phyloP scores from a whole-genome alignment of 2,329 filamentous ascomycete species.

The Colletotrichum melonis region DNA sequence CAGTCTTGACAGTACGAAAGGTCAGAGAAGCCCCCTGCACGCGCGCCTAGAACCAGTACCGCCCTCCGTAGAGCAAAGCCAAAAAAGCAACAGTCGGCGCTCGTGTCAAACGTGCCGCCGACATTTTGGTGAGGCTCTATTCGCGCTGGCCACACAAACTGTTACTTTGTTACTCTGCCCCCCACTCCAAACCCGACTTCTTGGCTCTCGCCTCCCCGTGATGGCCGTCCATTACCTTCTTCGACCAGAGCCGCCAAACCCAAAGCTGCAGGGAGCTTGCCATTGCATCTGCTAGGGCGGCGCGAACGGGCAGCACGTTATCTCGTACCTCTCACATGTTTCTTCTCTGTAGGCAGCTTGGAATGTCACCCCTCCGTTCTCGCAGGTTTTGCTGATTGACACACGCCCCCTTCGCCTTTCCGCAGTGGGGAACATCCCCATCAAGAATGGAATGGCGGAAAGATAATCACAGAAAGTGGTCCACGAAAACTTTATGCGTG shows the following conservation, averaged over 20 bases:
- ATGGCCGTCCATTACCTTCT: background rate
- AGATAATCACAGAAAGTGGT: background rate
- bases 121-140: background rate
- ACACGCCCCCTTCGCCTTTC: background rate
- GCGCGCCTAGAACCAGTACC: background rate
- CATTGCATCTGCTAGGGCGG: background rate
- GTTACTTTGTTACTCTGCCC: no score
- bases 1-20: background rate
- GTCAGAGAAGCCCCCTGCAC: background rate
- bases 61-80: background rate
- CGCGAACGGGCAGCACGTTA: background rate
- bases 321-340: background rate
- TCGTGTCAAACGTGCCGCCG: conserved; percentile 15
- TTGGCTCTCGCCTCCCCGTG: background rate
- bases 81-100: conserved; percentile 6
- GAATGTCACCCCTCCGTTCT: background rate
- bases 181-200: background rate
- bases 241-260: background rate
- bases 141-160: background rate
- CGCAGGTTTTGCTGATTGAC: background rate
- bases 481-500: background rate
- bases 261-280: background rate
- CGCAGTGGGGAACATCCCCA: background rate
- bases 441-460: background rate
- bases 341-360: background rate